Conservation (phyloP, 345 rosid species). For the Heritiera littoralis region DNA sequence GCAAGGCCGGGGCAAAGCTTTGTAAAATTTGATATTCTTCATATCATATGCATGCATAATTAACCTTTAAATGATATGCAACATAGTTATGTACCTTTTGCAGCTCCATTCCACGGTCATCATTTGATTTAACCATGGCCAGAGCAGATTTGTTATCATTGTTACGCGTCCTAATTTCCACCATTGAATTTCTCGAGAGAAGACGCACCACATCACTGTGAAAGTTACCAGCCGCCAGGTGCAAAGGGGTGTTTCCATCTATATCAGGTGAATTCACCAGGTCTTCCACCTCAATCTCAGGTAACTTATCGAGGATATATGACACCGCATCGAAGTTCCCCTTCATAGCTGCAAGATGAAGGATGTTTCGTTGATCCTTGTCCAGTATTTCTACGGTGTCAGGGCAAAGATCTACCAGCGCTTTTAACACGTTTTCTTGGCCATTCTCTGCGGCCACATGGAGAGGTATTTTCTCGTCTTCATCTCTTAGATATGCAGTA, state of each 20-base stretch:
- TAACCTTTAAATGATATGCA: not conserved
- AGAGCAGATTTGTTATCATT: not conserved
- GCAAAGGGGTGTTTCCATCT: conserved; percentile 21
- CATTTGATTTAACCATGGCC: not conserved
- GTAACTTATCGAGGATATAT: not conserved
- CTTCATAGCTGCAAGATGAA: conserved; percentile 11
- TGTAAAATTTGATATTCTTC: not conserved
- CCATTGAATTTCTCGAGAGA: not conserved
- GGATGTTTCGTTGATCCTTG: not conserved
- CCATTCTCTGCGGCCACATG: conserved; percentile 13
- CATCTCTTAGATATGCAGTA: not conserved
- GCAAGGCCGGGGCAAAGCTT: no score
- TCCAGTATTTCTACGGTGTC: conserved; percentile 1
- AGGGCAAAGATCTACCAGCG: not conserved
- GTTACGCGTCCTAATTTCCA: conserved; percentile 13
- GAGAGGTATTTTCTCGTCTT: not conserved
- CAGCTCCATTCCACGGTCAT: not conserved
- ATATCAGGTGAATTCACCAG: conserved; percentile 6
- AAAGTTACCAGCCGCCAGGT: not conserved
- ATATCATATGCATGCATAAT: not conserved
- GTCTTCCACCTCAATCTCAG: not conserved
- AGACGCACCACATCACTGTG: not conserved
- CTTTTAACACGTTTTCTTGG: not conserved
- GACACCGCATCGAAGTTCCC: not conserved
- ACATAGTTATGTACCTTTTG: not conserved